phyloP scores from a whole-genome alignment of 345 rosid species.

The Barbarea vulgaris region DNA sequence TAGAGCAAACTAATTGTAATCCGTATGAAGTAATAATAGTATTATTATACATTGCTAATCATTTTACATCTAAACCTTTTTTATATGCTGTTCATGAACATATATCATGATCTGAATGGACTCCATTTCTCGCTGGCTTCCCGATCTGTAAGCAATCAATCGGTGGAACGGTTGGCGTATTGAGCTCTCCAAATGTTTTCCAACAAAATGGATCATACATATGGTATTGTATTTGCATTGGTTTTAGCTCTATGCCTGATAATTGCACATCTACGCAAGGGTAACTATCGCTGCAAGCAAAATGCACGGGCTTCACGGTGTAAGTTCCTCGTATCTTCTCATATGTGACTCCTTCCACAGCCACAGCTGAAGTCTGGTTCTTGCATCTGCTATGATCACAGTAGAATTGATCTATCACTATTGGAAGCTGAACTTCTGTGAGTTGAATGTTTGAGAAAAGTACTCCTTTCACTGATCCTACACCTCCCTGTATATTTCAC shows the following conservation, averaged over 20 bases:
- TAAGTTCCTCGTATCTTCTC: slow-evolving; percentile 86
- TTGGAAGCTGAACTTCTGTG: slow-evolving; percentile 86
- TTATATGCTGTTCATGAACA: slow-evolving; percentile 51
- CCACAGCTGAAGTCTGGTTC: slow-evolving; percentile 84
- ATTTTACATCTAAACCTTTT: slow-evolving; percentile 33
- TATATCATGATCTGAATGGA: slow-evolving; percentile 58
- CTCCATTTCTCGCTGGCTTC: slow-evolving; percentile 74
- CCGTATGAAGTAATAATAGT: background rate
- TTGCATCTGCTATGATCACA: slow-evolving; percentile 75
- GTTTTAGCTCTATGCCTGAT: slow-evolving; percentile 67
- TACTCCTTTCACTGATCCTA: slow-evolving; percentile 85
- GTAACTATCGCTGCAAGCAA: slow-evolving; percentile 87
- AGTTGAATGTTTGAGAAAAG: slow-evolving; percentile 93
- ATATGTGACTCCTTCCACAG: slow-evolving; percentile 81
- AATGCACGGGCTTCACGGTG: slow-evolving; percentile 85
- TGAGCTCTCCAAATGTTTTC: slow-evolving; percentile 83
- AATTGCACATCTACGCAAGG: slow-evolving; percentile 86
- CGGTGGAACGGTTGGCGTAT: slow-evolving; percentile 82
- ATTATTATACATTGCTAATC: background rate
- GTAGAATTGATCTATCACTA: slow-evolving; percentile 87
- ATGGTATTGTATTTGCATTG: slow-evolving; percentile 70
- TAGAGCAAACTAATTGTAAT: background rate
- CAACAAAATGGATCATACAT: slow-evolving; percentile 90
- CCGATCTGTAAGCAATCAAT: slow-evolving; percentile 82
- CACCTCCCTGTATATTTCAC: slow-evolving; percentile 82